Evolutionary conservation across 2,329 filamentous ascomycete species (phyloP), one percentile per base, ranked within the genome.

Genomic region (Metarhizium robertsii): DNA sequence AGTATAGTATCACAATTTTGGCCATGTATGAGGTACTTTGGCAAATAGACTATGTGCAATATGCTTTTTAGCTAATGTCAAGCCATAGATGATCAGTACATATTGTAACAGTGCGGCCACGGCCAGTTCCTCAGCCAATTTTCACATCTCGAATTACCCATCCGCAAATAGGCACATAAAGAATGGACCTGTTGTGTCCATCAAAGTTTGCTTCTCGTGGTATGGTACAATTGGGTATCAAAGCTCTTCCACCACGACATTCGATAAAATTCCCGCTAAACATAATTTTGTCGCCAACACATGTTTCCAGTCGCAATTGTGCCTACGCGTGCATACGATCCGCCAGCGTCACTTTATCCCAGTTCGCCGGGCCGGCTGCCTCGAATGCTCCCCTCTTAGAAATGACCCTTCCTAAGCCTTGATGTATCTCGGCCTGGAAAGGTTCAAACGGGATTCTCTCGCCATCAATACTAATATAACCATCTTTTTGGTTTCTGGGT

Each of bases 391-490:
- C 88, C 32, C 77, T 82, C 71, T 87, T 90, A 52, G 89, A 90
- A 60, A 97, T 75, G n/a, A 92, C 88, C 4, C 88, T 90, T 1
- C 90, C 94, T 29, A 99, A 75, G 0, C 87, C 88, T 53, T 76
- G 80, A 68, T 96, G 90, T 6, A 96, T 79, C 72, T 99, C 94
- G 2, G 86, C 90, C 74, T 99, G 94, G 67, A 96, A 95, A 0
- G 90, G 87, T 63, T 86, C 86, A 67, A 95, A 97, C 0, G 90
- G 88, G 2, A 95, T 78, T 54, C 81, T 80, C 72, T 99, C 94
- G 42, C 94, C 94, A 66, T 97, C 94, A 61, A 99, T 90, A 68
- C 90, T 95, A 67, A 99, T 95, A 68, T 88, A 94, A 2, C 92
- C 92, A 59, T 85, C 79, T 43, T 81, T 75, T 63, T 85, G 79